Percentiles rank a stretch among this genome's conserved stretches.
These are phyloP conservation scores for Xanthoconium separans DNA, from an alignment of 1,284 basidiomycete genomes.

Conservation along the genomic window DNA sequence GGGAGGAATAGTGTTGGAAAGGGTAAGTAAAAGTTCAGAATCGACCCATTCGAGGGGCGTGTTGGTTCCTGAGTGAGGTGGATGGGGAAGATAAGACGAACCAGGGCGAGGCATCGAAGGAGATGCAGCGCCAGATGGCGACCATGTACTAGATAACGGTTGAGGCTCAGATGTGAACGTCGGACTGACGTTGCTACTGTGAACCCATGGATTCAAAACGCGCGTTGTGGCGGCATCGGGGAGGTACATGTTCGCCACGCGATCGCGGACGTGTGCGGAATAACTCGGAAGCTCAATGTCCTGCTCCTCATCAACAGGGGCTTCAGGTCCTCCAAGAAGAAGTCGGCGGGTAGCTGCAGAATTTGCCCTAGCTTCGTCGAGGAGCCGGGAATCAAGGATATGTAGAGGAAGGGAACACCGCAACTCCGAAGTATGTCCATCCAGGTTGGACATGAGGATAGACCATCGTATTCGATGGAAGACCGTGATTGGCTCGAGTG, in stretches of 20 bases:
- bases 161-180: slow-evolving; percentile 36
- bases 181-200: slow-evolving; percentile 16
- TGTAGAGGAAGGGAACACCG: slow-evolving; percentile 88
- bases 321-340: slow-evolving; percentile 42
- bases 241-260: slow-evolving; percentile 79
- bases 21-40: slow-evolving; percentile 73
- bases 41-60: slow-evolving; percentile 76
- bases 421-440: slow-evolving; percentile 87
- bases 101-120: slow-evolving; percentile 37
- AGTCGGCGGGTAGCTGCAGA: slow-evolving; percentile 71
- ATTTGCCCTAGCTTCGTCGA: slow-evolving; percentile 71
- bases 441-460: slow-evolving; percentile 79
- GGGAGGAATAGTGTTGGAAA: slow-evolving; percentile 39
- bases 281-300: slow-evolving; percentile 85
- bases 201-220: slow-evolving; percentile 62
- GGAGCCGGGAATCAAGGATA: slow-evolving; percentile 71
- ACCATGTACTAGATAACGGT: slow-evolving; percentile 14
- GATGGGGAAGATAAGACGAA: slow-evolving; percentile 44
- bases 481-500: slow-evolving; percentile 69
- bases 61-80: slow-evolving; percentile 40
- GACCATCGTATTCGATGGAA: slow-evolving; percentile 75
- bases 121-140: slow-evolving; percentile 34
- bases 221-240: slow-evolving; percentile 65
- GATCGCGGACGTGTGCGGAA: slow-evolving; percentile 83
- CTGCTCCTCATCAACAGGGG: slow-evolving; percentile 46